phyloP scores from a whole-genome alignment of 2,329 filamentous ascomycete species.

The Alternaria sp. region DNA sequence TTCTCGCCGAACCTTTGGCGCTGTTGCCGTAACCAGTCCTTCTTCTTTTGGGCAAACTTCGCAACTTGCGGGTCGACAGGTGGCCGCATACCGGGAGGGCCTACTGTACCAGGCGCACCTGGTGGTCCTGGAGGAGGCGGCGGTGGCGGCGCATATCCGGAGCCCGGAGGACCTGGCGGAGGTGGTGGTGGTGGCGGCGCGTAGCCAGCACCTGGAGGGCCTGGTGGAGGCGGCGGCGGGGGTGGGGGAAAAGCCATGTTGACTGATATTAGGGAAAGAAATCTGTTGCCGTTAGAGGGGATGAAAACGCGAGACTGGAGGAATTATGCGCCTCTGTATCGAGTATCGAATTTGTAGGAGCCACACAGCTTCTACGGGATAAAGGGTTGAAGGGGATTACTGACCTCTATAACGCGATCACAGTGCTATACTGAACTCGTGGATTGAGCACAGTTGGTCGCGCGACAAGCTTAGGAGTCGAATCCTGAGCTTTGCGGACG shows the following conservation, averaged over 20 bases:
- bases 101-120: constrained; percentile 57
- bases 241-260: constrained; percentile 39
- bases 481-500: constrained; percentile 35
- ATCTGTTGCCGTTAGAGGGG: not conserved
- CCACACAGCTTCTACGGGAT: not conserved
- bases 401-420: constrained; percentile 3
- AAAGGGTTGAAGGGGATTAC: not conserved
- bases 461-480: constrained; percentile 28
- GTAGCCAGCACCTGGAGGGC: constrained; percentile 32
- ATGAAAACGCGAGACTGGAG: not conserved
- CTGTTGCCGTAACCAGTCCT: constrained; percentile 93
- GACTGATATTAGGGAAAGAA: not conserved
- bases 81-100: constrained; percentile 73
- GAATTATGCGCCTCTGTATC: not conserved
- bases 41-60: constrained; percentile 98
- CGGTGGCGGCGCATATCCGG: constrained; percentile 60
- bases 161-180: constrained; percentile 36
- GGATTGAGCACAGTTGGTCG: constrained; percentile 15
- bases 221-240: constrained; percentile 36
- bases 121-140: constrained; percentile 59
- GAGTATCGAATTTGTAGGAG: not conserved
- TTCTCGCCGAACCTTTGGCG: constrained; percentile 96
- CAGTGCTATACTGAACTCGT: constrained; percentile 11
- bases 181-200: constrained; percentile 45
- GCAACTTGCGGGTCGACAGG: constrained; percentile 81